Evolutionary conservation across 139 green algal species (phyloP), one percentile per base, ranked within the genome.

Genomic region (Closterium sp.): DNA sequence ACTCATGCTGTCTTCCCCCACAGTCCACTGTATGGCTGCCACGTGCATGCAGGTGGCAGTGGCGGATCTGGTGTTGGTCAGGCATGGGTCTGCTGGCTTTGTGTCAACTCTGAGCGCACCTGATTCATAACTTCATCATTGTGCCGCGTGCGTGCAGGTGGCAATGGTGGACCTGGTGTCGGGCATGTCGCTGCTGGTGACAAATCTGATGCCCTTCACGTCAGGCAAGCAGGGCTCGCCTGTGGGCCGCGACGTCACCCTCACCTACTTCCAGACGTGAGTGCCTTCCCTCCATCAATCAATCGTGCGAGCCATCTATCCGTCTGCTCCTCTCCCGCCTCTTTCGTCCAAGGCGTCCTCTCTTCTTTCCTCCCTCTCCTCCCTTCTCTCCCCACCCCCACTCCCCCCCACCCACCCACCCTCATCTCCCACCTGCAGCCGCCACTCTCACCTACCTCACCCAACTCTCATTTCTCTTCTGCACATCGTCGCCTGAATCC

Each of bases 181-280:
- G 36, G 89, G 89, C 38, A 90, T 92, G 89, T 66, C 30, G 83
- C 66, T 92, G 30, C 91, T 87, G 89, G 89, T 90, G n/a, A 83
- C 10, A 9, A 92, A 92, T 81, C 84, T 92, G 8, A 32, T 92
- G 83, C 83, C 89, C 30, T 87, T 92, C 28, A 30, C 85, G 12
- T 87, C 30, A 21, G 84, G 84, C 32, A 92, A 92, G 32, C 28
- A 32, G 38, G 31, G 30, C 21, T 92, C 85, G 28, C 89, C 89
- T 91, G 81, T 92, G 21, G 25, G 84, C n/a, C 89, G 89, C 2
- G 89, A 92, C 84, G 31, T 91, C n/a, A 87, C 34, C 3, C 89
- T 92, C 31, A 36, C 31, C 31, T 92, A 92, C 31, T 92, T 91
- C 91, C 84, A 92, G 30, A 55, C 31, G 89, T 92, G 83, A 76